Evolutionary conservation across 495 filamentous ascomycete species (phyloP), one percentile per base, ranked within the genome.

Genomic region (Penicillium psychrofluorescens): DNA sequence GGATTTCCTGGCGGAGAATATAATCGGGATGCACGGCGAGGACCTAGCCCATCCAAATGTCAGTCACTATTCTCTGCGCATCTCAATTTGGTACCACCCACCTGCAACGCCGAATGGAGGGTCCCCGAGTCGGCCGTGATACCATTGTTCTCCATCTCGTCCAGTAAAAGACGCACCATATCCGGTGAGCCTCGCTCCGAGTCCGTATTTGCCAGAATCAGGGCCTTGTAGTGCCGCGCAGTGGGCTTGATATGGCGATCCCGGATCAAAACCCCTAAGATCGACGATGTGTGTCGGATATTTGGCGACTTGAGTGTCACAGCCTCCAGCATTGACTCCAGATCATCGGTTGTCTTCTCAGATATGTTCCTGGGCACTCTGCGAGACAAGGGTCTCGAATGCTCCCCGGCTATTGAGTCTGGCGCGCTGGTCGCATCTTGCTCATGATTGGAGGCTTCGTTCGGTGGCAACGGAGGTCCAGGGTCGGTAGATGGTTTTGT

Each of bases 21-120:
- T 92, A 90, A 61, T 96, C 83, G 1, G 91, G 90, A 60, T 95
- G 90, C 15, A 94, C 79, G 11, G 88, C 79, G 15, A 90, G 77
- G 6, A 79, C 78, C 80, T 90, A 41, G 32, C 7, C 32, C n/a
- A 12, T 34, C 9, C 6, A 3, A 34, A 34, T 10, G 7, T 34
- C n/a, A 34, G 32, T 12, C 32, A 10, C 2, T 34, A 34, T 12
- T 34, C 32, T 12, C n/a, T 12, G 32, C 4, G 22, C 22, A 22
- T 22, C 0, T 22, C 22, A 22, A 22, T 22, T 22, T 22, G 22
- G 0, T 22, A 6, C 32, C 32, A 50, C 70, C 42, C 63, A 84
- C 86, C 70, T 83, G 80, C 35, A 97, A 61, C 11, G 82, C 76
- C 48, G 75, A 75, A 61, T 92, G 83, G 49, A 86, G 88, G 2